These are phyloP conservation scores for Ogataea thermomethanolica DNA, from an alignment of 805 yeast species.

Conservation along the genomic window DNA sequence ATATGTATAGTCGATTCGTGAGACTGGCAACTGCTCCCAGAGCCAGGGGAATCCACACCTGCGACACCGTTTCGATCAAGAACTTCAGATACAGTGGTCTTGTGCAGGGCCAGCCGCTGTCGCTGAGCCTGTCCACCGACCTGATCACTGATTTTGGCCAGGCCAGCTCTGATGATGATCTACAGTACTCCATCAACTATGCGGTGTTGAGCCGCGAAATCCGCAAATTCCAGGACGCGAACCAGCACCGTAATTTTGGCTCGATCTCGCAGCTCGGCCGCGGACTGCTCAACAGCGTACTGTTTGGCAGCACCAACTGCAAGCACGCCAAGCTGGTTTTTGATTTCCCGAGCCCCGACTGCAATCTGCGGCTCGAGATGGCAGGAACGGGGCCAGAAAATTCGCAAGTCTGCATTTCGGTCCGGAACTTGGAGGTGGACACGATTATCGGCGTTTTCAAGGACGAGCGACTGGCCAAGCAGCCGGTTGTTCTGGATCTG, in stretches of 20 bases:
- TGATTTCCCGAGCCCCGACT: slow-evolving; percentile 6
- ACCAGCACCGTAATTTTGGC: slow-evolving; percentile 39
- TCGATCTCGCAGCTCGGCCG: slow-evolving; percentile 38
- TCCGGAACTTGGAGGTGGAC: slow-evolving; percentile 49
- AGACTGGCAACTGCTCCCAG: not conserved
- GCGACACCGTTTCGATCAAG: slow-evolving; percentile 46
- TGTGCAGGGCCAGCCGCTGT: slow-evolving; percentile 10
- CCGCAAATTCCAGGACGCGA: slow-evolving; percentile 44
- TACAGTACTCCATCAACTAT: slow-evolving; percentile 80
- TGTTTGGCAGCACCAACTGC: slow-evolving; percentile 20
- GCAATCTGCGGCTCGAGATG: slow-evolving; percentile 10
- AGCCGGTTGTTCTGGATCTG: slow-evolving; percentile 65
- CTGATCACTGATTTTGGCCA: slow-evolving; percentile 63
- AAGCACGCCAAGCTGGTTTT: slow-evolving; percentile 16
- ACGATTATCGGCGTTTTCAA: slow-evolving; percentile 93
- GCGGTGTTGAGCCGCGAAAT: slow-evolving; percentile 75
- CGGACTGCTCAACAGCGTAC: slow-evolving; percentile 18
- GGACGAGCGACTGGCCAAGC: slow-evolving; percentile 80
- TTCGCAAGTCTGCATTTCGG: slow-evolving; percentile 6
- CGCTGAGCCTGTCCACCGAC: slow-evolving; percentile 40
- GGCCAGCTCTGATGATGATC: slow-evolving; percentile 80
- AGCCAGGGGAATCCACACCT: slow-evolving; percentile 7
- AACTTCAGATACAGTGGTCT: slow-evolving; percentile 36
- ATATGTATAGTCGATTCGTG: slow-evolving; percentile 3
- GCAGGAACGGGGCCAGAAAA: slow-evolving; percentile 1